Percentiles rank a stretch among this genome's conserved stretches.
Conservation (phyloP, 116 monocot genomes). For the Iris pallida region DNA sequence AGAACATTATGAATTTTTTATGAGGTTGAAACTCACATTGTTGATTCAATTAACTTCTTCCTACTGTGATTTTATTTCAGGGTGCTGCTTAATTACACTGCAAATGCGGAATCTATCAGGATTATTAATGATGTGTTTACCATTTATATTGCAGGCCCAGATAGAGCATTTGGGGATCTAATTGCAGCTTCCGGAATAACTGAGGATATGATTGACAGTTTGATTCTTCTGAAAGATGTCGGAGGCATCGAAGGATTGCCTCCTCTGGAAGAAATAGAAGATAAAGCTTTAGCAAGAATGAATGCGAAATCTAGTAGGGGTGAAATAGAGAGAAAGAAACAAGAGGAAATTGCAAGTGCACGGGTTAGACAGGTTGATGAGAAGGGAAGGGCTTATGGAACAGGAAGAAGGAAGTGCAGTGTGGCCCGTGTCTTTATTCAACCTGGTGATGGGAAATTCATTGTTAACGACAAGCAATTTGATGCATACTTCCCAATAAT, state of each 20-base stretch:
- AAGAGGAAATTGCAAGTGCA: conserved; percentile 72
- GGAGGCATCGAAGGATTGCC: conserved; percentile 74
- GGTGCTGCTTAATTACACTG: too few relatives aligned
- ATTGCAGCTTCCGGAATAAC: conserved; percentile 87
- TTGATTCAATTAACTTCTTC: too few relatives aligned
- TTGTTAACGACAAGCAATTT: conserved; percentile 84
- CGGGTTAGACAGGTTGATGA: conserved; percentile 81
- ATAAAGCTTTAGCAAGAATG: conserved; percentile 55
- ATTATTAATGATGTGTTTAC: neutral
- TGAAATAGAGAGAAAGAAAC: conserved; percentile 61
- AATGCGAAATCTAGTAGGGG: conserved; percentile 57
- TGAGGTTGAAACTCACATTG: too few relatives aligned
- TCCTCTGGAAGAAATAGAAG: conserved; percentile 78
- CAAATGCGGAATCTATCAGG: too few relatives aligned
- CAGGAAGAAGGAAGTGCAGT: conserved; percentile 90
- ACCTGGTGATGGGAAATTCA: conserved; percentile 80
- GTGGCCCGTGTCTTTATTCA: conserved; percentile 89
- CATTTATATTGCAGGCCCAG: conserved; percentile 52
- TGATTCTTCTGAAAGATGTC: conserved; percentile 86
- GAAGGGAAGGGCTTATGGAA: conserved; percentile 92
- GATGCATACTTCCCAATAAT: conserved; percentile 86
- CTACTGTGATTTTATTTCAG: too few relatives aligned
- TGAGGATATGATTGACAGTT: conserved; percentile 90
- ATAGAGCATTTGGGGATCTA: conserved; percentile 91
- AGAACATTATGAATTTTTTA: too few relatives aligned